Percentiles rank a stretch among this genome's conserved stretches.
These are phyloP conservation scores for Neospora caninum DNA, from an alignment of 169 alveolate genomes.

Conservation along the genomic window DNA sequence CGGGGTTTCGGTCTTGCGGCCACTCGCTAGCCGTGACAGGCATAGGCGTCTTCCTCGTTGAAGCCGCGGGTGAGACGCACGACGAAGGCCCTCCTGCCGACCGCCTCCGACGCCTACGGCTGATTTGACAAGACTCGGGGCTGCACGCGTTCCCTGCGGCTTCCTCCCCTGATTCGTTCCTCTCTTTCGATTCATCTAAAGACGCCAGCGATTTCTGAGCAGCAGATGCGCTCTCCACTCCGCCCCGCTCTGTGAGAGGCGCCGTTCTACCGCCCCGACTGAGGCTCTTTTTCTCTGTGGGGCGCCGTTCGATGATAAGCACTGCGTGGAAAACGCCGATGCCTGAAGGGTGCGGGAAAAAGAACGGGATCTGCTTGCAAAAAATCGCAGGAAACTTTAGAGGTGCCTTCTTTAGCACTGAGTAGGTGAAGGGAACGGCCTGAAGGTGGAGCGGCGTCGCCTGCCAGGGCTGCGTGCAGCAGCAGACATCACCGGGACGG, in stretches of 20 bases:
- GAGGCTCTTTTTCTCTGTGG: neutral
- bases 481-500: neutral
- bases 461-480: constrained; percentile 34
- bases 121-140: too few species aligned
- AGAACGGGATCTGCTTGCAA: constrained; percentile 32
- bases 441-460: constrained; percentile 34
- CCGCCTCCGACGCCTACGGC: too few species aligned
- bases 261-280: neutral
- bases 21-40: neutral
- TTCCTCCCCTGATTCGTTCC: neutral
- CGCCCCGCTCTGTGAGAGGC: neutral
- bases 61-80: too few species aligned
- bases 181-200: neutral
- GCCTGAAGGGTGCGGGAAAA: constrained; percentile 39
- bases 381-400: constrained; percentile 12
- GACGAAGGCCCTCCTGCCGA: too few species aligned
- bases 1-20: neutral
- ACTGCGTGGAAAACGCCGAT: constrained; percentile 6
- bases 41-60: neutral
- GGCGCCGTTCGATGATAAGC: constrained; percentile 19
- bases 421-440: constrained; percentile 30
- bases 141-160: neutral
- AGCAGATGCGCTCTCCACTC: too few species aligned
- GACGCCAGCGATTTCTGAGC: too few species aligned
- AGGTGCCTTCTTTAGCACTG: constrained; percentile 9